Base-by-base conservation (phyloP, 2,329 filamentous ascomycete genomes). In the Juglanconis juglandina region DNA sequence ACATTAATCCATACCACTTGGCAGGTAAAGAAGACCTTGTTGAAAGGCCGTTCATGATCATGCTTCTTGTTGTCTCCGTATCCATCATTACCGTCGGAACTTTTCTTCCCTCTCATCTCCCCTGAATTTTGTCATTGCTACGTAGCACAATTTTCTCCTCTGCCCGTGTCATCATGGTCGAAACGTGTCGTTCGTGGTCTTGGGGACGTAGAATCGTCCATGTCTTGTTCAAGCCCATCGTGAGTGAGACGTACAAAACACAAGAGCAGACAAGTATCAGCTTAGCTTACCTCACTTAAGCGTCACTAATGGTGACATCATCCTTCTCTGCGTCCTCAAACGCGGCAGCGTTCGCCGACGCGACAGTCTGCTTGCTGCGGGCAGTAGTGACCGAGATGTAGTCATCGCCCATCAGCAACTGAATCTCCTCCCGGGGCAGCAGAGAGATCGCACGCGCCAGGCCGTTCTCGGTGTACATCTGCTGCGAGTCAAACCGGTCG, bases 361-460 rank as follows among this genome's bases (percentile, higher is more conserved):
- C 55, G 4, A 58, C 30, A 10, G 55, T 58, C 10, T 37, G 42
- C 50, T 50, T 52, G 14, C 24, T 55, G 10, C 55, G 55, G 9
- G 55, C 55, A 11, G 57, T 52, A n/a, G 44, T 48, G 13, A 62
- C 41, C 1, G 51, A 51, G 32, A 63, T 47, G 8, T 58, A 53
- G 32, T 63, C 54, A 5, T 63, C 61, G 2, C 61, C 61, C 61
- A 63, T 63, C 10, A 63, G 61, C 5, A 47, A n/a, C 48, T 53
- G 58, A 17, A 63, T 48, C 7, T 63, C 61, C 17, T 54, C 55
- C 2, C 61, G 58, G 1, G 55, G 58, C 5, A 63, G 58, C 35
- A 61, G 42, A 0, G 54, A 61, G 17, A 52, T 47, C 1, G 42
- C 58, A 1, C 61, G 46, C 11, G 32, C 11, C 54, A 58, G 39